phyloP scores from a whole-genome alignment of 345 rosid genomes.

The Cardamine chenopodiifolia region DNA sequence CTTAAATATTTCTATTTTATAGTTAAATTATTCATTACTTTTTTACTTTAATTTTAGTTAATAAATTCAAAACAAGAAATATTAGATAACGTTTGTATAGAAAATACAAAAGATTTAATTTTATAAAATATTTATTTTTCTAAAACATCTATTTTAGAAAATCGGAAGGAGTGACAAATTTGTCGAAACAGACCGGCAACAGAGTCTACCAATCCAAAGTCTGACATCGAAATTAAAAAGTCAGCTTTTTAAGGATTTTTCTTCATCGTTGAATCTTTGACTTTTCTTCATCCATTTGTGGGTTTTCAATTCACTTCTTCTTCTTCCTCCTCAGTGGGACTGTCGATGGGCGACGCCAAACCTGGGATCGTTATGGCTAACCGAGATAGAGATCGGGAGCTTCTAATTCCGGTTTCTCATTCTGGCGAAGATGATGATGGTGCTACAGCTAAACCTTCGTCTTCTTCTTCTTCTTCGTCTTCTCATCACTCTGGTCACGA shows the following conservation, averaged over 20 bases:
- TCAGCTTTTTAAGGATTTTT: conserved; percentile 14
- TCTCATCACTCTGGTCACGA: conserved; percentile 83
- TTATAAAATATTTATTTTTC: too few species aligned
- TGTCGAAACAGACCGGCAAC: conserved; percentile 37
- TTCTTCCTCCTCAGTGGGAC: background rate
- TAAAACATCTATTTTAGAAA: too few species aligned
- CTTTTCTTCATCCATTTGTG: conserved; percentile 20
- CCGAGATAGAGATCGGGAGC: conserved; percentile 93
- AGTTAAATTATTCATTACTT: too few species aligned
- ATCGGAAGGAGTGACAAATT: too few species aligned
- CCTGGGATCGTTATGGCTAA: conserved; percentile 62
- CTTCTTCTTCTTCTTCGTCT: conserved; percentile 70
- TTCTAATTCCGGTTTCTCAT: conserved; percentile 79
- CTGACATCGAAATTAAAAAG: conserved; percentile 22
- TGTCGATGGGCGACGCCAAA: conserved; percentile 79
- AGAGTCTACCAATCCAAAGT: background rate
- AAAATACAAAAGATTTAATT: too few species aligned
- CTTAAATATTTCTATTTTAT: too few species aligned
- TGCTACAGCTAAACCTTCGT: conserved; percentile 61
- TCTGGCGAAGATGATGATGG: conserved; percentile 47
- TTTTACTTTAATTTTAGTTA: too few species aligned
- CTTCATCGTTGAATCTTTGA: conserved; percentile 29
- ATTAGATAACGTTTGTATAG: too few species aligned
- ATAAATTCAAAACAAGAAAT: too few species aligned
- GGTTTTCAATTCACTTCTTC: background rate